Evolutionary conservation across 768 basidiomycete genomes (phyloP).

Genomic region (Pisolithus marmoratus): DNA sequence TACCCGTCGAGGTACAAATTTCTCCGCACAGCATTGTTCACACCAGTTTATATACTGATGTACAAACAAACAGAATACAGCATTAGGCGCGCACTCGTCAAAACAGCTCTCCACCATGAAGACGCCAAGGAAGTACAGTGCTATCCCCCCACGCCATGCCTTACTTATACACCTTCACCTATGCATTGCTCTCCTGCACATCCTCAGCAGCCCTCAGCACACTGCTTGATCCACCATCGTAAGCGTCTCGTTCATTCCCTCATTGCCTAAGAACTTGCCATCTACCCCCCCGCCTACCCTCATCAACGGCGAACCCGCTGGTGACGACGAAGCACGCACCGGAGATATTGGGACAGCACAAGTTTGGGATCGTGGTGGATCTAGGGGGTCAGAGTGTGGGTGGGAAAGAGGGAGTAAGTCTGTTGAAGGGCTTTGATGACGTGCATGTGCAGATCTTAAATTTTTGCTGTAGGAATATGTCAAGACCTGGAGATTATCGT

Average conservation of each 20-base stretch:
- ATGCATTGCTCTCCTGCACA: conserved; percentile 72
- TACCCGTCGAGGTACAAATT: conserved; percentile 72
- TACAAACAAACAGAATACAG: conserved; percentile 53
- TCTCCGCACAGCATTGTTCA: neutral
- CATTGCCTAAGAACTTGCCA: conserved; percentile 32
- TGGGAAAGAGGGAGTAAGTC: conserved; percentile 68
- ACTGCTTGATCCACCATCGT: conserved; percentile 71
- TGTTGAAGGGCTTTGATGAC: neutral
- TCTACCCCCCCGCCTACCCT: conserved; percentile 63
- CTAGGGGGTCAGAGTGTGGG: conserved; percentile 51
- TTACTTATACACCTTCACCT: neutral
- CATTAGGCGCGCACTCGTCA: conserved; percentile 83
- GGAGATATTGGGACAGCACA: conserved; percentile 74
- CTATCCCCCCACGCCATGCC: neutral
- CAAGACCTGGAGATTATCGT: no score
- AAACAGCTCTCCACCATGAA: conserved; percentile 93
- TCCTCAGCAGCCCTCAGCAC: conserved; percentile 62
- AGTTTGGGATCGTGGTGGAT: conserved; percentile 80
- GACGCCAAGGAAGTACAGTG: conserved; percentile 74
- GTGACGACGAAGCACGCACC: conserved; percentile 83
- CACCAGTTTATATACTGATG: no score
- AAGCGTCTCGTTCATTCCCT: conserved; percentile 82
- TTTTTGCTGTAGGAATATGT: no score
- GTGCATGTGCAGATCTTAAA: no score
- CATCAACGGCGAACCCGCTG: conserved; percentile 86